Evolutionary conservation across 2,329 filamentous ascomycete species (phyloP).

Genomic region (Xylaria digitata): DNA sequence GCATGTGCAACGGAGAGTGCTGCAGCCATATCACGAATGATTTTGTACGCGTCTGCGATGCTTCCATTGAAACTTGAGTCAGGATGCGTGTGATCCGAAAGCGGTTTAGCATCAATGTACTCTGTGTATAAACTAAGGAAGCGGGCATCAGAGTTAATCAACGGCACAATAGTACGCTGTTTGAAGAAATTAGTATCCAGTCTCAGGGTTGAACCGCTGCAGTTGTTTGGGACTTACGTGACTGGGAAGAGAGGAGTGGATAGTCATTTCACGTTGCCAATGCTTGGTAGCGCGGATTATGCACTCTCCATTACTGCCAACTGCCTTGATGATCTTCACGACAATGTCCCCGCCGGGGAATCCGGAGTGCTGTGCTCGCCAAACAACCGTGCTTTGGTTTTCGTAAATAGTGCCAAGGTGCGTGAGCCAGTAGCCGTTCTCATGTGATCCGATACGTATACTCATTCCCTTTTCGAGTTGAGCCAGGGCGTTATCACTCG

Average conservation of each 20-base stretch:
- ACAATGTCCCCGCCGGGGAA: neutral
- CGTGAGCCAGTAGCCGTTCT: constrained; percentile 12
- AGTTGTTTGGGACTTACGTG: constrained; percentile 17
- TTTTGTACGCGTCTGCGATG: neutral
- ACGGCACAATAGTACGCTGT: constrained; percentile 6
- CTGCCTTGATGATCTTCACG: neutral
- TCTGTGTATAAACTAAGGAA: constrained; percentile 15
- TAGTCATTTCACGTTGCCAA: neutral
- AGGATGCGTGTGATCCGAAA: neutral
- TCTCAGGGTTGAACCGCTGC: fast-evolving
- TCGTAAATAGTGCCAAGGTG: constrained; percentile 10
- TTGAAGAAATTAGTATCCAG: neutral
- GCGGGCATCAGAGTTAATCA: constrained; percentile 16
- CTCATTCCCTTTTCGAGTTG: neutral
- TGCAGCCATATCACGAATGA: constrained; percentile 12
- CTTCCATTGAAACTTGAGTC: neutral
- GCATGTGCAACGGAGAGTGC: constrained; percentile 7
- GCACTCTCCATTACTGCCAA: neutral
- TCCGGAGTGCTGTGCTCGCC: constrained; percentile 7
- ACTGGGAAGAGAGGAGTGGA: neutral
- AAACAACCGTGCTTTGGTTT: neutral
- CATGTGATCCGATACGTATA: neutral
- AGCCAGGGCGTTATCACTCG: neutral
- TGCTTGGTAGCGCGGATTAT: neutral
- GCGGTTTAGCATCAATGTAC: neutral